phyloP scores from a whole-genome alignment of 2,329 filamentous ascomycete species.

The Fusarium austroafricanum region DNA sequence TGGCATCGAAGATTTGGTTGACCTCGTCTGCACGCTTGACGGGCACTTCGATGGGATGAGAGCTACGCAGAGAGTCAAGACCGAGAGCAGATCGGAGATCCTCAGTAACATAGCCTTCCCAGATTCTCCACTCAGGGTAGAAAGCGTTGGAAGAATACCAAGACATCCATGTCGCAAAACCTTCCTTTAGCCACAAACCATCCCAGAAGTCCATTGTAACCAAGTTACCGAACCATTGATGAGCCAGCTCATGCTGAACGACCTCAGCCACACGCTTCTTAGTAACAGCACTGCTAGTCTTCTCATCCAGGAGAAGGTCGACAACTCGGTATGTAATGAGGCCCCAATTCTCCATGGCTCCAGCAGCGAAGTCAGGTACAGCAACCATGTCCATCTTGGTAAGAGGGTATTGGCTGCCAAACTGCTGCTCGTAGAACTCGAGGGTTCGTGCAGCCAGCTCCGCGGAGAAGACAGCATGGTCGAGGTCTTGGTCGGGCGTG shows the following conservation, averaged over 20 bases:
- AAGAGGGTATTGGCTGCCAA: constrained; percentile 78
- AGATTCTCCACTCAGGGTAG: constrained; percentile 98
- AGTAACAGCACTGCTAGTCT: constrained; percentile 85
- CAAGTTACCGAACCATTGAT: constrained; percentile 98
- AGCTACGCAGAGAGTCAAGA: constrained; percentile 91
- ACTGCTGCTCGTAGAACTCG: constrained; percentile 95
- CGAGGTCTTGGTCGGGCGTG: constrained; percentile 88
- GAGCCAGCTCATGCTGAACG: constrained; percentile 95
- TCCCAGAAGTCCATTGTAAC: constrained; percentile 99
- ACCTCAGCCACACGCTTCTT: constrained; percentile 96
- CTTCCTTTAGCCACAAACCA: constrained; percentile 95
- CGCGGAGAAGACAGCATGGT: constrained; percentile 90
- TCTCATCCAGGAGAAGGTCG: constrained; percentile 84
- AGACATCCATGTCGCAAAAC: constrained; percentile 72
- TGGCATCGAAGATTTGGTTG: constrained; percentile 98
- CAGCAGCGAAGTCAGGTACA: constrained; percentile 94
- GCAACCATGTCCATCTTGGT: constrained; percentile 67
- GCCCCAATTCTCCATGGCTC: constrained; percentile 99
- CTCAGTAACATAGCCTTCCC: constrained; percentile 94
- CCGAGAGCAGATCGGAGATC: constrained; percentile 89
- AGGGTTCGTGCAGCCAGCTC: constrained; percentile 90
- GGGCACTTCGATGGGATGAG: constrained; percentile 95
- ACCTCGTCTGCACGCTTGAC: constrained; percentile 96
- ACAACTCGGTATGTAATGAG: constrained; percentile 95
- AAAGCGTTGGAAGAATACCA: constrained; percentile 90